Percentiles rank a stretch among this genome's conserved stretches.
These are phyloP conservation scores for Scedosporium boydii DNA, from an alignment of 2,329 filamentous ascomycete species.

Conservation along the genomic window DNA sequence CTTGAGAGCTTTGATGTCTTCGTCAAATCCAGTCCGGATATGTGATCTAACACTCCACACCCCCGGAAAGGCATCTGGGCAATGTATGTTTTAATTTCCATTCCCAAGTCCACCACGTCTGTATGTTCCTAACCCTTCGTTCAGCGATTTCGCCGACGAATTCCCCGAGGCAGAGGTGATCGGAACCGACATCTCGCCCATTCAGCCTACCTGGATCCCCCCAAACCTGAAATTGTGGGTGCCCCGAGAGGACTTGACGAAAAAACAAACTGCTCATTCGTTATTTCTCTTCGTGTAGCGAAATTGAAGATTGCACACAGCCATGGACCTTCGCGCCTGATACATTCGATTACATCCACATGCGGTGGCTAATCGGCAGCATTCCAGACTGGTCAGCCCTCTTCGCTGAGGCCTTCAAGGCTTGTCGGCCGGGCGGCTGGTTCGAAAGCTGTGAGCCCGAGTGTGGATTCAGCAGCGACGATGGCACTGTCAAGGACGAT, in stretches of 20 bases:
- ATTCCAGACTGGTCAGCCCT: constrained; percentile 47
- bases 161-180: constrained; percentile 33
- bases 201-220: constrained; percentile 43
- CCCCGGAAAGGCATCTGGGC: constrained; percentile 32
- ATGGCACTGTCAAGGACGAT: constrained; percentile 11
- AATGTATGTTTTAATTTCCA: constrained; percentile 27
- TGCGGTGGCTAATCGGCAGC: constrained; percentile 45
- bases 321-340: constrained; percentile 34
- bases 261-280: neutral
- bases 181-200: constrained; percentile 47
- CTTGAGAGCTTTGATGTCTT: too few species aligned
- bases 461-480: constrained; percentile 14
- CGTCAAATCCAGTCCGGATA: too few species aligned
- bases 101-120: neutral
- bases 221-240: constrained; percentile 22
- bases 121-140: neutral
- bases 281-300: neutral
- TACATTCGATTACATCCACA: constrained; percentile 50
- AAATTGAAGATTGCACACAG: constrained; percentile 23
- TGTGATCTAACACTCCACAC: too few species aligned
- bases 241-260: neutral
- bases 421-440: constrained; percentile 11
- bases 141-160: constrained; percentile 37
- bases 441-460: constrained; percentile 13
- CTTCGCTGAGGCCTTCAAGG: constrained; percentile 38